Percentiles rank a stretch among this genome's conserved stretches.
These are phyloP conservation scores for Phytophthora hibernalis DNA, from an alignment of 352 stramenopile species.

Conservation along the genomic window DNA sequence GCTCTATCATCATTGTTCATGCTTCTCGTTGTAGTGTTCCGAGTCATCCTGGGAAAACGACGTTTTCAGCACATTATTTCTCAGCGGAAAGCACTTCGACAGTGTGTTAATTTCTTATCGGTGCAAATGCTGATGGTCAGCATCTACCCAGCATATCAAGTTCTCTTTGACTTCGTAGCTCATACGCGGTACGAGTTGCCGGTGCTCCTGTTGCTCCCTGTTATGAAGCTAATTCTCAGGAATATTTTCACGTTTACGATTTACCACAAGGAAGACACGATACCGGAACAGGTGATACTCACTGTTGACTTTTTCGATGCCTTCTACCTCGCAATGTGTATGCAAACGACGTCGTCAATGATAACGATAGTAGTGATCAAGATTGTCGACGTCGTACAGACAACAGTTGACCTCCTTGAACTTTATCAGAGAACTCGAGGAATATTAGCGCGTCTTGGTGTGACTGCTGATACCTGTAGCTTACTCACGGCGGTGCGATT, in stretches of 20 bases:
- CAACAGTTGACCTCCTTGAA: constrained; percentile 6
- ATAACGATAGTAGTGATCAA: constrained; percentile 6
- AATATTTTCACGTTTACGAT: constrained; percentile 19
- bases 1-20: constrained; percentile 2
- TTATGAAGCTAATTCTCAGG: constrained; percentile 9
- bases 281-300: constrained; percentile 19
- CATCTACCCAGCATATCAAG: constrained; percentile 20
- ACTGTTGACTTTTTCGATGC: constrained; percentile 23
- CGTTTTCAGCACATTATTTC: constrained; percentile 7
- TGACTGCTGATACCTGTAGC: background rate
- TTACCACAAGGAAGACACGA: constrained; percentile 19
- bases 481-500: constrained; percentile 3
- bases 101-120: constrained; percentile 1
- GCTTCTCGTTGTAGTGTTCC: background rate
- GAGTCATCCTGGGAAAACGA: background rate
- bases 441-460: background rate
- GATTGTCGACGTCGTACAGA: constrained; percentile 5
- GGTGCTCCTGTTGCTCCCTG: constrained; percentile 9
- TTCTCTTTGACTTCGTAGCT: constrained; percentile 7
- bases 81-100: constrained; percentile 5
- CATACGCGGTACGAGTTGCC: constrained; percentile 10
- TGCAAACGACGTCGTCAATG: constrained; percentile 11
- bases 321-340: constrained; percentile 11
- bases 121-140: constrained; percentile 10
- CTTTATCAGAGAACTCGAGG: constrained; percentile 4